phyloP scores from a whole-genome alignment of 768 basidiomycete genomes.

The Termitomyces sp. region DNA sequence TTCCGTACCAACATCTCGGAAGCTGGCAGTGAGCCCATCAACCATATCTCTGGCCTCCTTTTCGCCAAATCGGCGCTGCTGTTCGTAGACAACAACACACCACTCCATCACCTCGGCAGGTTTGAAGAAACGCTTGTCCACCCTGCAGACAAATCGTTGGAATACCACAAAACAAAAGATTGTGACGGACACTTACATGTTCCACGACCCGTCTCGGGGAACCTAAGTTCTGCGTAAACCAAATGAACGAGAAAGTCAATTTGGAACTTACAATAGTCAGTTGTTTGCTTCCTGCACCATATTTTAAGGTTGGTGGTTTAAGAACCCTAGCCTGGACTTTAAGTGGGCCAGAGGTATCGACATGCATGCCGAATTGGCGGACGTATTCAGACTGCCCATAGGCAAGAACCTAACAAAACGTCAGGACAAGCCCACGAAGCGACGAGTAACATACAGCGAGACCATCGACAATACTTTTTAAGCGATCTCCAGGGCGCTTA shows the following conservation, averaged over 20 bases:
- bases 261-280: slow-evolving; percentile 48
- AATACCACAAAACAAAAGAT: not conserved
- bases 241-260: not conserved
- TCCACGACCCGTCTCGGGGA: slow-evolving; percentile 73
- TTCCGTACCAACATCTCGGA: slow-evolving; percentile 55
- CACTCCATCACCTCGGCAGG: slow-evolving; percentile 53
- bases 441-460: slow-evolving; percentile 37
- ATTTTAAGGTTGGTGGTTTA: slow-evolving; percentile 60
- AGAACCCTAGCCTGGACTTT: slow-evolving; percentile 60
- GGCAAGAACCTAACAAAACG: slow-evolving; percentile 43
- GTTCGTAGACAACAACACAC: slow-evolving; percentile 68
- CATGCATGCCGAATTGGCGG: slow-evolving; percentile 66
- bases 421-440: not conserved
- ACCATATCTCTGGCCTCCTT: slow-evolving; percentile 53
- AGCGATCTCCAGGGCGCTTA: slow-evolving; percentile 53
- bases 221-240: slow-evolving; percentile 27
- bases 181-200: slow-evolving; percentile 49
- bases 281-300: slow-evolving; percentile 55
- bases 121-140: slow-evolving; percentile 67
- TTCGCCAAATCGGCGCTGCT: slow-evolving; percentile 49
- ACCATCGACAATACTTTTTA: slow-evolving; percentile 51
- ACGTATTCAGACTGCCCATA: slow-evolving; percentile 78
- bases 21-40: slow-evolving; percentile 43
- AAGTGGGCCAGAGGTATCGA: slow-evolving; percentile 51
- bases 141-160: slow-evolving; percentile 35